A percentile compares a stretch with the other conserved stretches of the same genome.
These are phyloP conservation scores for Penicillium soppii DNA, from an alignment of 495 filamentous ascomycete genomes.

Conservation along the genomic window DNA sequence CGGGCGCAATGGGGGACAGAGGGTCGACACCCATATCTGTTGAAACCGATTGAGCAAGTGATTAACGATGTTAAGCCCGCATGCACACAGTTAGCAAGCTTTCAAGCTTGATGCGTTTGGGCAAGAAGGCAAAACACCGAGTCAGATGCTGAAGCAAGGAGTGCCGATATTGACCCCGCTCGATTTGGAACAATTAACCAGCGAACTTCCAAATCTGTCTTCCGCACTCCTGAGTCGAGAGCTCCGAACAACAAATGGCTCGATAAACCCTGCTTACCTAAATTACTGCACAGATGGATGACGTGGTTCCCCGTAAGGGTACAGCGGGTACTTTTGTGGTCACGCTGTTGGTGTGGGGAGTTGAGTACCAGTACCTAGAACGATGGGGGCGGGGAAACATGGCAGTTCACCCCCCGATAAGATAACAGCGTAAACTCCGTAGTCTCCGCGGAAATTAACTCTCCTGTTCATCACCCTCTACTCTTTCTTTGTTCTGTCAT, in stretches of 20 bases:
- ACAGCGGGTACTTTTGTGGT: neutral
- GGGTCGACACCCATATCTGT: constrained; percentile 78
- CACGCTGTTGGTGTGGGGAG: neutral
- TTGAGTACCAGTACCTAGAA: neutral
- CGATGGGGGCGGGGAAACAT: neutral
- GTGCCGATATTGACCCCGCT: neutral
- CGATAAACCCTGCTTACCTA: constrained; percentile 1
- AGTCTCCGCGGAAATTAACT: constrained; percentile 2
- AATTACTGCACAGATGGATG: neutral
- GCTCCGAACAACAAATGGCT: constrained; percentile 7
- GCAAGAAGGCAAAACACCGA: neutral
- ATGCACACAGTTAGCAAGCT: constrained; percentile 29
- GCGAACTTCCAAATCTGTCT: constrained; percentile 1
- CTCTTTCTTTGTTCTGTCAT: neutral
- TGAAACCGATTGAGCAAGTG: constrained; percentile 27
- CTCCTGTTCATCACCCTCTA: neutral
- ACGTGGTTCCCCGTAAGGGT: neutral
- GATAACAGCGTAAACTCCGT: constrained; percentile 13
- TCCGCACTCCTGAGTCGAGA: constrained; percentile 4
- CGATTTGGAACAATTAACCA: neutral
- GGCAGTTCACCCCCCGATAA: constrained; percentile 2
- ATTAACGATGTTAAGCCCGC: constrained; percentile 35
- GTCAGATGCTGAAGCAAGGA: neutral
- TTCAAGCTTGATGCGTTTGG: constrained; percentile 25
- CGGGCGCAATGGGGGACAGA: constrained; percentile 84